Evolutionary conservation across 2,329 filamentous ascomycete species (phyloP).

Genomic region (Stylonectria norvegica): DNA sequence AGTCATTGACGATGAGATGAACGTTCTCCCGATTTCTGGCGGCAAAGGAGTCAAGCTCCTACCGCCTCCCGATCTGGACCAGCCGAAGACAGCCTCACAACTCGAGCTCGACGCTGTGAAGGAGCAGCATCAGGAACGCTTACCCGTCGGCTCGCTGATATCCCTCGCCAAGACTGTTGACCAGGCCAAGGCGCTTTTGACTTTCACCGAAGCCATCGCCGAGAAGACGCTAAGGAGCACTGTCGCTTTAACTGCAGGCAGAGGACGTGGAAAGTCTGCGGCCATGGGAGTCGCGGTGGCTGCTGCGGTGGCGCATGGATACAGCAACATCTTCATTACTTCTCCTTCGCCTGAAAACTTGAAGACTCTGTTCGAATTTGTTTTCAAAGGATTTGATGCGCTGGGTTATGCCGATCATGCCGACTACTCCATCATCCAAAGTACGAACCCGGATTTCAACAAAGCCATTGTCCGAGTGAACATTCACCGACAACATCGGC

Average conservation of each 20-base stretch:
- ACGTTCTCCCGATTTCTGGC: slow-evolving; percentile 93
- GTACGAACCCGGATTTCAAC: slow-evolving; percentile 97
- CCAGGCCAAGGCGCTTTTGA: slow-evolving; percentile 94
- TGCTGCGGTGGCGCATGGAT: slow-evolving; percentile 90
- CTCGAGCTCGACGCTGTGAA: slow-evolving; percentile 83
- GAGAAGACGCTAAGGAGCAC: slow-evolving; percentile 95
- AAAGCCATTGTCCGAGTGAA: slow-evolving; percentile 98
- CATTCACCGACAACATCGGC: slow-evolving; percentile 87
- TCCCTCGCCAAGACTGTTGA: slow-evolving; percentile 86
- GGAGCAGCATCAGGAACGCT: slow-evolving; percentile 77
- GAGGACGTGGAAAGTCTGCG: slow-evolving; percentile 95
- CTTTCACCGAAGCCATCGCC: slow-evolving; percentile 91
- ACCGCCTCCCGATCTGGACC: slow-evolving; percentile 70
- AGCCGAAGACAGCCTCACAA: slow-evolving; percentile 67
- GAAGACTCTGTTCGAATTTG: slow-evolving; percentile 96
- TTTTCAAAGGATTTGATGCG: slow-evolving; percentile 97
- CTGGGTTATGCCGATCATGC: slow-evolving; percentile 91
- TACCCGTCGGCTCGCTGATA: slow-evolving; percentile 80
- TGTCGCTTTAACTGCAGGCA: slow-evolving; percentile 85
- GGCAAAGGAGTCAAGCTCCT: slow-evolving; percentile 84
- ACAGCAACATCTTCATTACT: slow-evolving; percentile 99
- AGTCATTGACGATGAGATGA: slow-evolving; percentile 96
- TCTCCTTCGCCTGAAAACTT: slow-evolving; percentile 96
- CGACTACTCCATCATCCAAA: slow-evolving; percentile 97
- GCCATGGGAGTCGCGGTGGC: slow-evolving; percentile 92